Base-by-base conservation (phyloP, 169 alveolate genomes). In the Theileria sp. region DNA sequence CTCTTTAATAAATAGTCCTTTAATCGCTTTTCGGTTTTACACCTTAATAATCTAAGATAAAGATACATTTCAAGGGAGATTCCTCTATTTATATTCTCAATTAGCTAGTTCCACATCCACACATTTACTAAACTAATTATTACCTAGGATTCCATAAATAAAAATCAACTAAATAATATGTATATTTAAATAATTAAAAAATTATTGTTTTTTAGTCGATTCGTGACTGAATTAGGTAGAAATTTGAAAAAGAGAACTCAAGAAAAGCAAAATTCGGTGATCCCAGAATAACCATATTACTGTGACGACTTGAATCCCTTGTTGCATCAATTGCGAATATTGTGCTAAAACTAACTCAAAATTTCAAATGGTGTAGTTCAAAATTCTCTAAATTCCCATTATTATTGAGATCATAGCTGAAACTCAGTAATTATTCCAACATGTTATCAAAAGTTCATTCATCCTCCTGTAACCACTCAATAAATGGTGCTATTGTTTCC, bases 401-500 rank as follows among this genome's bases (percentile, higher is more conserved):
- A 28, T 44, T 54, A 56, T 77, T 81, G 23, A 74, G 58, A 44
- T 49, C 79, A 61, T 58, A 79, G 56, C 44, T 64, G 72, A 34
- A 50, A 21, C 64, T 77, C 21, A 86, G 87, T 50, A 81, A 75
- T 44, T 89, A 91, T 54, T 85, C 92, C 38, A 74, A 65, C 26
- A 66, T 50, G 13, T 70, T 62, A 67, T 78, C 82, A 25, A 86
- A 88, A 44, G 58, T 38, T 21, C 34, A 71, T 61, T 76, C 66
- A 75, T 77, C 81, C 58, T 86, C 79, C 69, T 86, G 87, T 28
- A 93, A 67, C 96, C 96, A 93, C 30, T 86, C 65, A 50, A 93
- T 89, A 76, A 93, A 93, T 58, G 94, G 96, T 58, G 88, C 92
- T 25, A 94, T 92, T 70, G 95, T 80, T 66, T 79, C 85, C 81